A percentile compares a stretch with the other conserved stretches of the same genome.
These are phyloP conservation scores for Talaromyces proteolyticus DNA, from an alignment of 495 filamentous ascomycete genomes.

Conservation along the genomic window DNA sequence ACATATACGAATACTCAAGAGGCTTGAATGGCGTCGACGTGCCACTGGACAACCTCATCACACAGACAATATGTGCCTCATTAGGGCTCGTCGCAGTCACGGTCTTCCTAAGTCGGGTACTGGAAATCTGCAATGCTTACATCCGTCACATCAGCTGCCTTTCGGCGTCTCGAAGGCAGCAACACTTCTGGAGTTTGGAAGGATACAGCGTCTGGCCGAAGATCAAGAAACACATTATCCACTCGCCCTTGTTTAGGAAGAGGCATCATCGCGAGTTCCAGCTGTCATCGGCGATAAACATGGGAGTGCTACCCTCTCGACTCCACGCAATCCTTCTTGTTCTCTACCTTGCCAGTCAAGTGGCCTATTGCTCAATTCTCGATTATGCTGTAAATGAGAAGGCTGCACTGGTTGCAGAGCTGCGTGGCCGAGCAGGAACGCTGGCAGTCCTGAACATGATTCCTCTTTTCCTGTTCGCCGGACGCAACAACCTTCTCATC, in stretches of 20 bases:
- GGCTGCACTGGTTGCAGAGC: constrained; percentile 50
- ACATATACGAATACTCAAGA: constrained; percentile 38
- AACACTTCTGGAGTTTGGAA: constrained; percentile 60
- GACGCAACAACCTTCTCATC: constrained; percentile 93
- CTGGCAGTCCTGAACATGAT: constrained; percentile 85
- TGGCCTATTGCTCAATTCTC: constrained; percentile 71
- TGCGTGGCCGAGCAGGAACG: constrained; percentile 80
- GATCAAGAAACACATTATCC: constrained; percentile 76
- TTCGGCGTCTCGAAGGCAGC: constrained; percentile 37
- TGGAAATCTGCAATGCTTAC: constrained; percentile 58
- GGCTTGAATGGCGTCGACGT: constrained; percentile 38
- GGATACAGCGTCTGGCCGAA: constrained; percentile 58
- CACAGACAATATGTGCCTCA: constrained; percentile 37
- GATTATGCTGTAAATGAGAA: constrained; percentile 52
- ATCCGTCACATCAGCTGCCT: constrained; percentile 69
- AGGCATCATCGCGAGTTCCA: constrained; percentile 86
- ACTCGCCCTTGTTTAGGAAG: constrained; percentile 74
- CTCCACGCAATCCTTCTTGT: constrained; percentile 74
- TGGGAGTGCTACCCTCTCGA: constrained; percentile 83
- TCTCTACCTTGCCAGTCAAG: constrained; percentile 67
- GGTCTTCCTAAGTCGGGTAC: constrained; percentile 50
- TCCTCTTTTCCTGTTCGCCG: constrained; percentile 81
- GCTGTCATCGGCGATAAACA: constrained; percentile 76
- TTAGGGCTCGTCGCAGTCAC: constrained; percentile 43
- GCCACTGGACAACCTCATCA: constrained; percentile 35